Conservation (phyloP, 2,329 filamentous ascomycete species). For the Phaeophleospora eucalypticola region DNA sequence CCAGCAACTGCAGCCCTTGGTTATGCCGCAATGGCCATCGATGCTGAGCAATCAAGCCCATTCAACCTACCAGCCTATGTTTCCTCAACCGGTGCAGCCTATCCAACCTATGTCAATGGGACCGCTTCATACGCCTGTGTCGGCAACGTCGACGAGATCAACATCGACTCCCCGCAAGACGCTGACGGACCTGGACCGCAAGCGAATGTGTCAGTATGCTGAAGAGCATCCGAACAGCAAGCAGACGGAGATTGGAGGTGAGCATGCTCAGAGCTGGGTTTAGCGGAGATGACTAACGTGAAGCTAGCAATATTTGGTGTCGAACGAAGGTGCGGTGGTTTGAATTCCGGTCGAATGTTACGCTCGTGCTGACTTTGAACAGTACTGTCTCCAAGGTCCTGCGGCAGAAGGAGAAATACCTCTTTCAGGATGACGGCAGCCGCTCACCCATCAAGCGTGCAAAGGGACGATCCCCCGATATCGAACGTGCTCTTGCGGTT, state of each 20-base stretch:
- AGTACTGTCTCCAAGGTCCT: conserved; percentile 99
- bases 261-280: conserved; percentile 27
- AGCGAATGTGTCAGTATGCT: conserved; percentile 90
- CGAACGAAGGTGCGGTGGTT: conserved; percentile 75
- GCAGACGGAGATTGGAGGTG: conserved; percentile 92
- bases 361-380: conserved; percentile 14
- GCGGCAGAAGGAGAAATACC: conserved; percentile 89
- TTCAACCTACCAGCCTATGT: conserved; percentile 54
- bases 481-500: conserved; percentile 83
- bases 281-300: conserved; percentile 29
- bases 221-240: conserved; percentile 86
- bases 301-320: conserved; percentile 78
- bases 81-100: conserved; percentile 53
- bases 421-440: conserved; percentile 74
- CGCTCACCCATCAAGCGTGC: conserved; percentile 74
- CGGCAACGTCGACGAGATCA: conserved; percentile 44
- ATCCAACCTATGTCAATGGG: conserved; percentile 43
- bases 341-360: conserved; percentile 1
- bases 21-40: conserved; percentile 78
- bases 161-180: conserved; percentile 55
- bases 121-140: conserved; percentile 51
- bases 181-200: conserved; percentile 82
- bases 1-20: conserved; percentile 63
- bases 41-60: conserved; percentile 66
- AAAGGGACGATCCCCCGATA: conserved; percentile 84